phyloP scores from a whole-genome alignment of 2,329 filamentous ascomycete species.

The Keithomyces neogunnii region DNA sequence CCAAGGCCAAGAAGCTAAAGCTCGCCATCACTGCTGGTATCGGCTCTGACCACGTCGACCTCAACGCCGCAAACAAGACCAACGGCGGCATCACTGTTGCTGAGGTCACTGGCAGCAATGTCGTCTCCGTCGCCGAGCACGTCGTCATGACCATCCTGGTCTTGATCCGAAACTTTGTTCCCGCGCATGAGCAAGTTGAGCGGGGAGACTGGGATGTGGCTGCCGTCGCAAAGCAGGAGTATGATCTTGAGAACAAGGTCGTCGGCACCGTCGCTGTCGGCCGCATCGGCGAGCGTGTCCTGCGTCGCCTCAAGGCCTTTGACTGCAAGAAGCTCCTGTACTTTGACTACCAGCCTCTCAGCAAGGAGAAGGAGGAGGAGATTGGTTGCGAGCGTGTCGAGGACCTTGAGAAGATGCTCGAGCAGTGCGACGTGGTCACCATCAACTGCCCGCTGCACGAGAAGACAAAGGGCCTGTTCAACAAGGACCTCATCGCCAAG shows the following conservation, averaged over 20 bases:
- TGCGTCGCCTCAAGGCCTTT: slow-evolving; percentile 91
- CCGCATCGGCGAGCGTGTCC: slow-evolving; percentile 95
- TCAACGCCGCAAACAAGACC: slow-evolving; percentile 94
- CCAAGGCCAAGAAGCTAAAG: slow-evolving; percentile 98
- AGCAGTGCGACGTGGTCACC: slow-evolving; percentile 93
- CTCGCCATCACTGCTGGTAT: slow-evolving; percentile 95
- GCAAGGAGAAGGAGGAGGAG: slow-evolving; percentile 79
- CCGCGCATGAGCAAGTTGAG: slow-evolving; percentile 89
- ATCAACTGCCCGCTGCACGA: slow-evolving; percentile 99
- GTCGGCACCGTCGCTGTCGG: slow-evolving; percentile 96
- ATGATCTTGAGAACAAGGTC: slow-evolving; percentile 92
- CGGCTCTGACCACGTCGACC: slow-evolving; percentile 95
- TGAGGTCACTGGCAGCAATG: slow-evolving; percentile 96
- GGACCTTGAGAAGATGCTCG: slow-evolving; percentile 83
- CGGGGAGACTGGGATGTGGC: slow-evolving; percentile 92
- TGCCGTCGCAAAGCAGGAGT: slow-evolving; percentile 95
- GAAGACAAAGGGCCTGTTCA: slow-evolving; percentile 93
- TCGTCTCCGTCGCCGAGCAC: slow-evolving; percentile 97
- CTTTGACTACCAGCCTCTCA: slow-evolving; percentile 97
- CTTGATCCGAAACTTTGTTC: slow-evolving; percentile 96
- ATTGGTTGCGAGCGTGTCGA: slow-evolving; percentile 91
- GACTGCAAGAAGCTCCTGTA: slow-evolving; percentile 99
- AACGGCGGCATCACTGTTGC: slow-evolving; percentile 96
- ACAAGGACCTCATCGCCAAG: slow-evolving; percentile 97
- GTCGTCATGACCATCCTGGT: slow-evolving; percentile 98